phyloP scores from a whole-genome alignment of 2,329 filamentous ascomycete genomes.

The Metarhizium sp. region DNA sequence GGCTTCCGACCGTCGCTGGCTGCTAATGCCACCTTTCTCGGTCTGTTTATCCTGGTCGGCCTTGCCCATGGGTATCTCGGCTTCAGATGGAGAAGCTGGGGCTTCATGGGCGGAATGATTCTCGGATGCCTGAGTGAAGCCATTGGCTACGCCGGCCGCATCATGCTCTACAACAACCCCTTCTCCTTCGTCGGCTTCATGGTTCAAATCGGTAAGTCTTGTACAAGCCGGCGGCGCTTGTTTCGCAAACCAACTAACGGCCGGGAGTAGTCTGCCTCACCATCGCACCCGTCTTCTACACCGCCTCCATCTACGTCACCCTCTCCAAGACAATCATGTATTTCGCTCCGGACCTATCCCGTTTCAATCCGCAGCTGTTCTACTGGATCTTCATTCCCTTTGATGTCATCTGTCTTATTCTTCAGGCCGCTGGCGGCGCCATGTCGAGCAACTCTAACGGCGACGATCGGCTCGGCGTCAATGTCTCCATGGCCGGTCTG shows the following conservation, averaged over 20 bases:
- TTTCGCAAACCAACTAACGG: background rate
- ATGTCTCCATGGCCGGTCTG: constrained; percentile 41
- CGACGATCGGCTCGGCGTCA: constrained; percentile 26
- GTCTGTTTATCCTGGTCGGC: constrained; percentile 35
- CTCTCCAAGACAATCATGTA: constrained; percentile 34
- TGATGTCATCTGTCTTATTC: constrained; percentile 45
- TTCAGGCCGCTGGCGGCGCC: constrained; percentile 49
- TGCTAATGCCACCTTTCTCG: constrained; percentile 43
- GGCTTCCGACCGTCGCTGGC: constrained; percentile 42
- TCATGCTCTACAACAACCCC: constrained; percentile 47
- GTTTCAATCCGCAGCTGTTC: constrained; percentile 32
- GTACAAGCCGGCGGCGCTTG: background rate
- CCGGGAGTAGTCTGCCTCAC: constrained; percentile 42
- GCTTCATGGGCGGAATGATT: constrained; percentile 42
- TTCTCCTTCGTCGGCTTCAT: constrained; percentile 52
- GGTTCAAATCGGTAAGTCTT: constrained; percentile 48
- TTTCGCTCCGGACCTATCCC: constrained; percentile 30
- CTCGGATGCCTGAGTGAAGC: constrained; percentile 48
- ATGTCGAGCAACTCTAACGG: constrained; percentile 34
- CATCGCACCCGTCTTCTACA: constrained; percentile 35
- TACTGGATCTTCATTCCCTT: constrained; percentile 44
- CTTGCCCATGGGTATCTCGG: constrained; percentile 35
- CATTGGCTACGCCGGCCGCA: constrained; percentile 52
- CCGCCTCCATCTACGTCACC: constrained; percentile 58
- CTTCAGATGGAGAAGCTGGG: constrained; percentile 35